Percentiles rank a stretch among this genome's conserved stretches.
phyloP scores from a whole-genome alignment of 768 basidiomycete genomes.

The Podaxis sp. region DNA sequence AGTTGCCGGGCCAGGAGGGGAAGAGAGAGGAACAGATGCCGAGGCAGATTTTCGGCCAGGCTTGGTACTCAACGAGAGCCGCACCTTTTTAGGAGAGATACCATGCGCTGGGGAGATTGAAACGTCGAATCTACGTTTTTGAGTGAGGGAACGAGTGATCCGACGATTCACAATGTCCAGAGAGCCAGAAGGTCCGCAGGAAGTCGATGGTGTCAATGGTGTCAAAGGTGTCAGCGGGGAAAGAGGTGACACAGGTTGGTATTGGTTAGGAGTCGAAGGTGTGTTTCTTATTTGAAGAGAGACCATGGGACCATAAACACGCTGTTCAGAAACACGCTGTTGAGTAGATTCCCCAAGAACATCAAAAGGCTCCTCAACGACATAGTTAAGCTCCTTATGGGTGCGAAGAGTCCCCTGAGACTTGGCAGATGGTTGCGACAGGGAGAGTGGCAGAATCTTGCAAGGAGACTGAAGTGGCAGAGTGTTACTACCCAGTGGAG shows the following conservation, averaged over 20 bases:
- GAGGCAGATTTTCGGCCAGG: neutral
- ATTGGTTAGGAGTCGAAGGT: constrained; percentile 1
- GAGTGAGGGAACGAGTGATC: constrained; percentile 1
- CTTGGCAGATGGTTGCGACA: neutral
- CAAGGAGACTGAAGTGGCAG: constrained; percentile 21
- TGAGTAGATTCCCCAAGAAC: neutral
- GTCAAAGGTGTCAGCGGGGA: constrained; percentile 15
- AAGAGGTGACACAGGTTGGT: neutral
- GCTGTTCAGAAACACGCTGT: neutral
- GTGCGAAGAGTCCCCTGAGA: neutral
- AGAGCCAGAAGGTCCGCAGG: constrained; percentile 1
- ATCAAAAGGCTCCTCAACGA: neutral
- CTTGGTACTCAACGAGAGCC: neutral
- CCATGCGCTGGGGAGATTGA: neutral
- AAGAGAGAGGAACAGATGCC: neutral
- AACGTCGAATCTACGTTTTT: constrained; percentile 3
- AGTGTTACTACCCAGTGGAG: neutral
- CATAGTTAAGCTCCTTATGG: neutral
- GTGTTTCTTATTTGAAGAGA: neutral
- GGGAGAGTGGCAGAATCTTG: constrained; percentile 1
- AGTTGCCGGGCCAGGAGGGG: neutral
- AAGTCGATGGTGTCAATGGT: constrained; percentile 6
- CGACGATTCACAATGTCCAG: neutral
- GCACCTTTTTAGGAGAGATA: constrained; percentile 7
- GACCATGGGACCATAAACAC: neutral